A percentile compares a stretch with the other conserved stretches of the same genome.
phyloP scores from a whole-genome alignment of 2,329 filamentous ascomycete species.

The Penicillium sp. region DNA sequence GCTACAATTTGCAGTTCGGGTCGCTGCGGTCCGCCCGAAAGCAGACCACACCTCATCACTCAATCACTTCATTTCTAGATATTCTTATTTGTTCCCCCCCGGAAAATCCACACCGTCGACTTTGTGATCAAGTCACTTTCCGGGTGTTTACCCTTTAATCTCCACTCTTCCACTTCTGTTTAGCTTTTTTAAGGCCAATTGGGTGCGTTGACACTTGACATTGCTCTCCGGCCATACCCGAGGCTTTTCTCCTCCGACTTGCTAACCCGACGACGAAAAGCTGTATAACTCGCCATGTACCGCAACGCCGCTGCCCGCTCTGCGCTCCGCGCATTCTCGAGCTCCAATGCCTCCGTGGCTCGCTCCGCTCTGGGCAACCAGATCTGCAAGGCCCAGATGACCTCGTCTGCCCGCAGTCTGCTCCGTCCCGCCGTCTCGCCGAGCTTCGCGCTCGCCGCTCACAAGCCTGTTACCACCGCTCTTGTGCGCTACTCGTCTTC shows the following conservation, averaged over 20 bases:
- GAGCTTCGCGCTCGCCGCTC: constrained; percentile 43
- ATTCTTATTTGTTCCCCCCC: constrained; percentile 31
- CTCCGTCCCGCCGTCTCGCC: constrained; percentile 36
- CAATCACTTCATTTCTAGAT: constrained; percentile 35
- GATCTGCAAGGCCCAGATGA: constrained; percentile 46
- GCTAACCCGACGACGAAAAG: constrained; percentile 35
- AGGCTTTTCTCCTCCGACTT: constrained; percentile 30
- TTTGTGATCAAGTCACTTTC: constrained; percentile 29
- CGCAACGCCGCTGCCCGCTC: constrained; percentile 47
- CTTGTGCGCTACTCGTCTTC: constrained; percentile 50
- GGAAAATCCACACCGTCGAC: constrained; percentile 37
- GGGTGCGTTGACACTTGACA: constrained; percentile 23
- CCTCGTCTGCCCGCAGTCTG: constrained; percentile 40
- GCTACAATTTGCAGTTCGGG: constrained; percentile 26
- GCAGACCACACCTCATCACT: constrained; percentile 32
- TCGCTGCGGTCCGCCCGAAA: constrained; percentile 26
- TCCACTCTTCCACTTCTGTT: constrained; percentile 26
- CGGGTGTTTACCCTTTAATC: constrained; percentile 33
- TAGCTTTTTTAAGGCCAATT: constrained; percentile 33
- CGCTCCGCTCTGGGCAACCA: constrained; percentile 42
- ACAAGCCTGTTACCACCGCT: constrained; percentile 48
- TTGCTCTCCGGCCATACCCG: constrained; percentile 27
- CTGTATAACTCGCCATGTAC: constrained; percentile 37
- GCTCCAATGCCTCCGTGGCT: constrained; percentile 44
- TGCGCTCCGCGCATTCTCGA: constrained; percentile 43